These are phyloP conservation scores for Clonostachys solani DNA, from an alignment of 2,329 filamentous ascomycete genomes.

Conservation along the genomic window DNA sequence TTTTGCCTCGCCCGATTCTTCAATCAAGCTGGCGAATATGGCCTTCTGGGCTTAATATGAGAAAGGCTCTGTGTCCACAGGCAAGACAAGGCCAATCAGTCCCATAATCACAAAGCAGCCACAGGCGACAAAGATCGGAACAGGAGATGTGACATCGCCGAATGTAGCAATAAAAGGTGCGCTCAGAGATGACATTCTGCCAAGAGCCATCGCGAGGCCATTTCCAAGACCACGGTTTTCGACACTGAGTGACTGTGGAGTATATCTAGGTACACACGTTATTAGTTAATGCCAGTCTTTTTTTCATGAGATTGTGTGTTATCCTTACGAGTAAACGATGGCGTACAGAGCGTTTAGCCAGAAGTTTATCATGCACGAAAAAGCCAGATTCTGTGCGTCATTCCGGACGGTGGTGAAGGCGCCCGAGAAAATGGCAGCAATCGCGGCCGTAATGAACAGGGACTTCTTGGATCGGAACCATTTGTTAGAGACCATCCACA, in stretches of 20 bases:
- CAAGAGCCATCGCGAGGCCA: slow-evolving; percentile 10
- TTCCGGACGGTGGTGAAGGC: slow-evolving; percentile 12
- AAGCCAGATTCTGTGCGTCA: slow-evolving; percentile 11
- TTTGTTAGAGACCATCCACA: slow-evolving; percentile 23
- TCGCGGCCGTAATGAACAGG: slow-evolving; percentile 7
- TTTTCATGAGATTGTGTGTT: neutral
- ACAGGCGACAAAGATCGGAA: slow-evolving; percentile 12
- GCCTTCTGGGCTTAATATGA: too few species aligned
- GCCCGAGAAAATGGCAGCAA: slow-evolving; percentile 10
- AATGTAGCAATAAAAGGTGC: slow-evolving; percentile 13
- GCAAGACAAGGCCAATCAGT: slow-evolving; percentile 7
- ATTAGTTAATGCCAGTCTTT: neutral
- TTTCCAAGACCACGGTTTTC: slow-evolving; percentile 10
- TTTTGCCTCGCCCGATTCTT: too few species aligned
- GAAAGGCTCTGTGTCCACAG: slow-evolving; percentile 5
- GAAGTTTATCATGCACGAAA: slow-evolving; percentile 13
- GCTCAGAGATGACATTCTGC: slow-evolving; percentile 9
- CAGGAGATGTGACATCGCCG: slow-evolving; percentile 11
- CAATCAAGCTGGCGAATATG: too few species aligned
- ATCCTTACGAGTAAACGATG: slow-evolving; percentile 9
- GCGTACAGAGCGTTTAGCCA: slow-evolving; percentile 11
- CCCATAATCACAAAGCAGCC: slow-evolving; percentile 11
- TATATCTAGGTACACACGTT: slow-evolving; percentile 5
- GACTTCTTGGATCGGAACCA: slow-evolving; percentile 5
- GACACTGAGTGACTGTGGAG: slow-evolving; percentile 9